Conservation (phyloP, 257 asterid genomes). For the Ilex asprella region DNA sequence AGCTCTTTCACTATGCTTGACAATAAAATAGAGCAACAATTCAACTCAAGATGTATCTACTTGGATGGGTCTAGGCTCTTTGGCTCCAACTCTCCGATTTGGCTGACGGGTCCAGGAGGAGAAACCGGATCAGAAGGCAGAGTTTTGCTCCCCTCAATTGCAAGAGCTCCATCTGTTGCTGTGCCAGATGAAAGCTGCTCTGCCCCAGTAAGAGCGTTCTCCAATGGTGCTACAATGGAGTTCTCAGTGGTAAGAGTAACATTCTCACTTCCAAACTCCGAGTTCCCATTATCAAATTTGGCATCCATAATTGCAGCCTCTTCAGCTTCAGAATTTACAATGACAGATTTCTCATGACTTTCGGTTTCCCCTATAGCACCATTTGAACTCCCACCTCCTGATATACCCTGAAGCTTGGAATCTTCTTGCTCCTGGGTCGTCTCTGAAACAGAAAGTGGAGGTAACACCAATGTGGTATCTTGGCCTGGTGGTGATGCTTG, state of each 20-base stretch:
- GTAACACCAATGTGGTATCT: slow-evolving; percentile 5
- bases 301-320: background rate
- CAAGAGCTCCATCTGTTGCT: slow-evolving; percentile 3
- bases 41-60: no score
- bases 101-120: slow-evolving; percentile 4
- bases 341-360: slow-evolving; percentile 8
- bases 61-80: slow-evolving; percentile 2
- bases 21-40: no score
- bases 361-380: slow-evolving; percentile 6
- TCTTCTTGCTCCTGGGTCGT: slow-evolving; percentile 5
- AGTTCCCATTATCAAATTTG: no score
- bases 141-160: background rate
- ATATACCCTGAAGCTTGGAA: slow-evolving; percentile 6
- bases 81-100: background rate
- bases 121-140: background rate
- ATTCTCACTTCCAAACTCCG: no score
- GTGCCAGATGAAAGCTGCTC: slow-evolving; percentile 10
- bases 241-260: no score
- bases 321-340: slow-evolving; percentile 2
- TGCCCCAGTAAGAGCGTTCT: slow-evolving; percentile 1
- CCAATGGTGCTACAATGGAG: background rate
- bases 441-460: slow-evolving; percentile 1
- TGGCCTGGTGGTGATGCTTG: slow-evolving; percentile 9
- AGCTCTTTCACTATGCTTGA: no score
- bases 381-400: slow-evolving; percentile 9